These are phyloP conservation scores for Pichia sp. DNA, from an alignment of 1,139 yeast genomes.

Conservation along the genomic window DNA sequence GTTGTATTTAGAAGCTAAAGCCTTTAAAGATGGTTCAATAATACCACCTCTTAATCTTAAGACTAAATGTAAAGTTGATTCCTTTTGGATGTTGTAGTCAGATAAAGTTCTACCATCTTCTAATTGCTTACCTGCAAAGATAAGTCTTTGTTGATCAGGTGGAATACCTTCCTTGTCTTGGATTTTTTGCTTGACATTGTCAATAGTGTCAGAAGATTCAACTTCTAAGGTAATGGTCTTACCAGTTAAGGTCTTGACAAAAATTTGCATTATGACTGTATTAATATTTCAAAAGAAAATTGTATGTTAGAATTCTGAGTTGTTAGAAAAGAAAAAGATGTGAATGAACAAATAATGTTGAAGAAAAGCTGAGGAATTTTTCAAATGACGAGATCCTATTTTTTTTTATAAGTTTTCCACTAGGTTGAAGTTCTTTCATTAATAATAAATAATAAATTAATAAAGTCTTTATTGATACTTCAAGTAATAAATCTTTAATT, in stretches of 20 bases:
- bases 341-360: neutral
- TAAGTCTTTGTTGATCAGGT: constrained; percentile 91
- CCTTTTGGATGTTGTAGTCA: constrained; percentile 94
- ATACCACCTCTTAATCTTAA: constrained; percentile 93
- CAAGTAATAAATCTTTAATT: no score
- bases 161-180: constrained; percentile 95
- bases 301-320: constrained; percentile 15
- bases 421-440: no score
- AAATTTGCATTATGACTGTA: constrained; percentile 54
- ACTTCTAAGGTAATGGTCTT: constrained; percentile 92
- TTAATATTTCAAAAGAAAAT: neutral
- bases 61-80: constrained; percentile 82
- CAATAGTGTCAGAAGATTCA: constrained; percentile 91
- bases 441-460: no score
- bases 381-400: no score
- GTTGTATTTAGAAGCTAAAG: constrained; percentile 99
- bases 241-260: constrained; percentile 83
- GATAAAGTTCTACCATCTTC: constrained; percentile 91
- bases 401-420: no score
- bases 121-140: constrained; percentile 91
- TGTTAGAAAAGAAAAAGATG: neutral
- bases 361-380: no score
- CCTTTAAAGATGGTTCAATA: constrained; percentile 99
- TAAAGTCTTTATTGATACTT: no score
- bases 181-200: constrained; percentile 88